phyloP scores from a whole-genome alignment of 2,329 filamentous ascomycete genomes.

The Stagonosporopsis rhizophila region DNA sequence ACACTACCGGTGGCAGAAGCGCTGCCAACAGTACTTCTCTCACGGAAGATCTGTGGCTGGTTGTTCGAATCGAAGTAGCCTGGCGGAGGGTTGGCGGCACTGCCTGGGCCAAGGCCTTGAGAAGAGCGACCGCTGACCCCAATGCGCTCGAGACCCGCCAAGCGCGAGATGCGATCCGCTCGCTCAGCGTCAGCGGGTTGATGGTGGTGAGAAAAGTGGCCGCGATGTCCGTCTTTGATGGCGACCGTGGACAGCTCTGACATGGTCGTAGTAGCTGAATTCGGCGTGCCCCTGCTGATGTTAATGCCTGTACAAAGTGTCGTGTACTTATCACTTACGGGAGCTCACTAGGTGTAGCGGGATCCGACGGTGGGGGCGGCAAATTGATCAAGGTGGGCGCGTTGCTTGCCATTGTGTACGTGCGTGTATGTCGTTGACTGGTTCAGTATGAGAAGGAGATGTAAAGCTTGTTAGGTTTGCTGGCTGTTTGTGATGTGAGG shows the following conservation, averaged over 20 bases:
- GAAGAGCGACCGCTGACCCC: constrained; percentile 71
- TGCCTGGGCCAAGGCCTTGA: constrained; percentile 56
- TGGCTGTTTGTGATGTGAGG: constrained; percentile 10
- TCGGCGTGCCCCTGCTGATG: constrained; percentile 78
- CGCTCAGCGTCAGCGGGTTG: constrained; percentile 87
- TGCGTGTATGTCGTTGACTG: background rate
- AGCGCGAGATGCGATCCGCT: constrained; percentile 91
- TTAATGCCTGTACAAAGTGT: background rate
- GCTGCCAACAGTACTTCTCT: constrained; percentile 88
- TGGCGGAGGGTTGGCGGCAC: constrained; percentile 50
- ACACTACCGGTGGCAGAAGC: constrained; percentile 86
- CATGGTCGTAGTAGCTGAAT: constrained; percentile 89
- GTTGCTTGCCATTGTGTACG: constrained; percentile 40
- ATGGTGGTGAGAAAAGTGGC: constrained; percentile 70
- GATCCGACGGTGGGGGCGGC: constrained; percentile 80
- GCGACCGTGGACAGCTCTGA: constrained; percentile 91
- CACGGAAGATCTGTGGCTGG: constrained; percentile 67
- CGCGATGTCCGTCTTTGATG: constrained; percentile 95
- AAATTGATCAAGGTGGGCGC: constrained; percentile 81
- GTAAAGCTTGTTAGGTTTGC: background rate
- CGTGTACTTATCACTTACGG: constrained; percentile 66
- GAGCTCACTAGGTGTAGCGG: constrained; percentile 86
- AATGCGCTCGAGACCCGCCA: constrained; percentile 89
- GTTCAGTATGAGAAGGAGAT: background rate
- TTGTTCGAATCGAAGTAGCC: constrained; percentile 83